Evolutionary conservation across 495 filamentous ascomycete species (phyloP), one percentile per base, ranked within the genome.

Genomic region (Bathelium albidoporum): DNA sequence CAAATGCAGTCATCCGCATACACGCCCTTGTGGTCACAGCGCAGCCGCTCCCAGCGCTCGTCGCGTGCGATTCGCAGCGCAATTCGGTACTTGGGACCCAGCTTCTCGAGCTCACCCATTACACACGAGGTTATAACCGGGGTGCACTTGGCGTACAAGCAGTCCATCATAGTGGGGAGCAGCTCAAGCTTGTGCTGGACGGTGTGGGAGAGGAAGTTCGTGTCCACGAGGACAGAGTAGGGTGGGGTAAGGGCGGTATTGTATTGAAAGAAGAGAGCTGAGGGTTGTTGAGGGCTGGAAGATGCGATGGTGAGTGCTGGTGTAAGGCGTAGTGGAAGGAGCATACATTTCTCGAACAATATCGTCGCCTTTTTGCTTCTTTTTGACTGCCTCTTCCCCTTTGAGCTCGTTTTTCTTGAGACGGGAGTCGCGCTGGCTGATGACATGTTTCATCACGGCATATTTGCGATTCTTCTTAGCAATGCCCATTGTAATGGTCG

Each of bases 1-100:
- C 97, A 92, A 10, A 97, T 82, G 70, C 91, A 97, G 66, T 97
- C 91, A 80, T 96, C 91, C n/a, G 91, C 91, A 79, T 95, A 96
- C 1, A 86, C 86, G 12, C 92, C 92, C 74, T 88, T 87, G 75
- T 97, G 93, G 69, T 90, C 87, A 72, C 93, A 97, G 66, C 84
- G 81, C 36, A 96, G 70, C 59, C 92, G 76, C 70, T 92, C 86
- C 78, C 90, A 97, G 60, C 94, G 76, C 69, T 95, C 90, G 71
- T 98, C 95, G 63, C 91, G 83, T n/a, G 95, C 94, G 59, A 96
- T 89, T 63, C 90, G 82, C 62, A 97, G 71, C 0, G 94, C 94
- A 62, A 97, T 86, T 14, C 93, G 78, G 77, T 96, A 98, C 71
- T 90, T 89, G 24, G 83, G 83, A 1, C 94, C 94, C 10, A 98